Base-by-base conservation (phyloP, 2,329 filamentous ascomycete species). In the Penicillium glabrum region DNA sequence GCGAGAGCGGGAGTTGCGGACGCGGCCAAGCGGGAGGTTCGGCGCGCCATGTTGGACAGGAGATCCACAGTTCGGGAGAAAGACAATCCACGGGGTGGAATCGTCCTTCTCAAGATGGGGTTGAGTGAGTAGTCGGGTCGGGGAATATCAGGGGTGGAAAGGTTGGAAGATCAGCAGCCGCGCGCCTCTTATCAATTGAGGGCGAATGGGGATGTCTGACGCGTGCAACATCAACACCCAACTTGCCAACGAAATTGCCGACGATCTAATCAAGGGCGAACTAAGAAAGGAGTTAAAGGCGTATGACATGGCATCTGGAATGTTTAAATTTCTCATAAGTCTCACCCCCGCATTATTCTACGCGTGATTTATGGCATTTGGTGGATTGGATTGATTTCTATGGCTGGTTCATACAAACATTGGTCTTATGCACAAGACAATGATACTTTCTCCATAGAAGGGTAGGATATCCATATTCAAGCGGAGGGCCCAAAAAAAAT, bases 1-100 rank as follows among this genome's bases (percentile, higher is more conserved):
- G 67, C 51, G 50, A 62, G 50, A 57, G 65, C 64, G 62, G 69
- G 64, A 58, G 69, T 69, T 56, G 68, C 67, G 62, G 72, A 71
- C 69, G 69, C 66, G 67, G 68, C 63, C 26, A 61, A 52, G 33
- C 59, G 61, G 59, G 64, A 62, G 53, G 63, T 63, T 64, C 61
- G 66, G 58, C 61, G 66, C 54, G 69, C 66, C 71, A 74, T 75
- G 54, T 61, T 66, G 57, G 54, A 52, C 51, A 27, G 46, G 33
- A 56, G n/a, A 19, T 41, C 49, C 48, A 29, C 31, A 47, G 37
- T 33, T 21, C 45, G 41, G 10, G 41, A 41, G 46, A 60, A 48
- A 51, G 56, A 57, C 54, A 54, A 57, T 51, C 54, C 53, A 56
- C 56, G 61, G 48, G 19, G 43, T 24, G 47, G 37, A 57, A 55